Evolutionary conservation across 768 basidiomycete genomes (phyloP).

Genomic region (Boletus reticuloceps): DNA sequence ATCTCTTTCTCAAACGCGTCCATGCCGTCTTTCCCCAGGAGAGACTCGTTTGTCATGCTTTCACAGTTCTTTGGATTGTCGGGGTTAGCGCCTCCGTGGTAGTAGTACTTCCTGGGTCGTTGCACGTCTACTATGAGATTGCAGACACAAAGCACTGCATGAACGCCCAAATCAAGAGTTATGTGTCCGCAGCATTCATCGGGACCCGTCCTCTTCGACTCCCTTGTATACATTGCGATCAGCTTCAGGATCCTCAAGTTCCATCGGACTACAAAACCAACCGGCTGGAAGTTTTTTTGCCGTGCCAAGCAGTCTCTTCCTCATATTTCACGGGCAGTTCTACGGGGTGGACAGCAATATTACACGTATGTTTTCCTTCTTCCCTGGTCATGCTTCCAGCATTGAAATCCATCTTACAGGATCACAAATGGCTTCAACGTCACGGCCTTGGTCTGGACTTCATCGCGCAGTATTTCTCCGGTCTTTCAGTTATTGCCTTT

Average conservation of each 20-base stretch:
- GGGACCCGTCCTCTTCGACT: slow-evolving; percentile 32
- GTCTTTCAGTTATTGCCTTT: slow-evolving; percentile 24
- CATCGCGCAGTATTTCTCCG: slow-evolving; percentile 18
- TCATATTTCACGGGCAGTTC: slow-evolving; percentile 29
- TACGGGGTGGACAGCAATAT: slow-evolving; percentile 39
- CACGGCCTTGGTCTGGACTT: slow-evolving; percentile 19
- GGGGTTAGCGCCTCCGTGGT: slow-evolving; percentile 25
- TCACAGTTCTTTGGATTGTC: slow-evolving; percentile 34
- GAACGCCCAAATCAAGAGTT: slow-evolving; percentile 19
- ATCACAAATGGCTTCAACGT: slow-evolving; percentile 34
- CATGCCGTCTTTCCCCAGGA: slow-evolving; percentile 33
- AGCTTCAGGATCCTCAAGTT: slow-evolving; percentile 26
- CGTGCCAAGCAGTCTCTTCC: slow-evolving; percentile 26
- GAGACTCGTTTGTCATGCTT: slow-evolving; percentile 15
- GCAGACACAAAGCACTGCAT: slow-evolving; percentile 35
- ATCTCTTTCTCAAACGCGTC: slow-evolving; percentile 39
- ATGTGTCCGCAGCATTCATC: slow-evolving; percentile 27
- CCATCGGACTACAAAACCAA: slow-evolving; percentile 10
- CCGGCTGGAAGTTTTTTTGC: slow-evolving; percentile 19
- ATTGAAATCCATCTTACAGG: slow-evolving; percentile 16
- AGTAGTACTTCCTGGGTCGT: slow-evolving; percentile 22
- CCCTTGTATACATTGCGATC: slow-evolving; percentile 34
- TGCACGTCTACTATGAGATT: slow-evolving; percentile 25
- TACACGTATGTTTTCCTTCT: slow-evolving; percentile 30
- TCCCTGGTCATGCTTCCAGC: background rate